Evolutionary conservation across 108 stramenopile species (phyloP), one percentile per base, ranked within the genome.

Genomic region (Cyclotella baltica): DNA sequence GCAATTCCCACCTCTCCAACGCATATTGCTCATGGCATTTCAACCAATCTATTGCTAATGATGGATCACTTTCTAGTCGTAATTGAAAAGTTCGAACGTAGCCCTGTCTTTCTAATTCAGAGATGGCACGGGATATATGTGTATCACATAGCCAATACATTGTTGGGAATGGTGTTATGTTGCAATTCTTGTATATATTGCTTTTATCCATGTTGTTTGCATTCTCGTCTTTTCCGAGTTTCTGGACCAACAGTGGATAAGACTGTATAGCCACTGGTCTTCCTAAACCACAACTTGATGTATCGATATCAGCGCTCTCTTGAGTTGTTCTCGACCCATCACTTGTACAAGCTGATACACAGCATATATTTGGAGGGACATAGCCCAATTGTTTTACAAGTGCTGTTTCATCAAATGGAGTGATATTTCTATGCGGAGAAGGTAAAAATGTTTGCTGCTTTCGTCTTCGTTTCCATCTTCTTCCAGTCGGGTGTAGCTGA

Each of bases 91-190:
- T 72, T 19, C 81, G 66, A 0, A 90, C 78, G 47, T 62, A 89
- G 16, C 92, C 89, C 37, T 68, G 50, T 18, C 88, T 68, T 76
- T 93, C 92, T n/a, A 93, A 62, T 56, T 88, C 84, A 11, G 77
- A 83, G 47, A 93, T 83, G 22, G 89, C 88, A 2, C 70, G 74
- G 0, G 84, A 86, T n/a, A 93, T 81, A 20, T 79, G 69, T 0
- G 89, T 87, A 56, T 87, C 84, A 1, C 85, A 85, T 9, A 93
- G 67, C 92, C 92, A 93, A 47, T 87, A 93, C 46, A 93, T 28
- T 22, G 92, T 93, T 9, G 92, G 92, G 71, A 93, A 90, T 22
- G 92, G 92, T 0, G 88, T 88, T 31, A 61, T 50, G 34, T 84
- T 70, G 66, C 83, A 76, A 40, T 75, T 61, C 20, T 57, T 29